Conservation (phyloP, 2,329 filamentous ascomycete species). For the Exutisphaerella laricina region DNA sequence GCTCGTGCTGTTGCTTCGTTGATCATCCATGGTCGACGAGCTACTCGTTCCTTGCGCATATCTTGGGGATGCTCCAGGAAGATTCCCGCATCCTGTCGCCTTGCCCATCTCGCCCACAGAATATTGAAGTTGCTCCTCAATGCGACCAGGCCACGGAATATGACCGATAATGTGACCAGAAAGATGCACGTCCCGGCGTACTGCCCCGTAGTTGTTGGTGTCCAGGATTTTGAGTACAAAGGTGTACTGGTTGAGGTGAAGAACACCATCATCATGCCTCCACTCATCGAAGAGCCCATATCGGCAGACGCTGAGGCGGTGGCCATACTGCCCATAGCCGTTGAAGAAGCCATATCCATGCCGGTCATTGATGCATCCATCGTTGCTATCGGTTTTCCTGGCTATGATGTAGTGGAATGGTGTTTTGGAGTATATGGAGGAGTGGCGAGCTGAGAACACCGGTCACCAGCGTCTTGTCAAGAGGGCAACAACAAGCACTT, state of each 20-base stretch:
- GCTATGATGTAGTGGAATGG: too few species aligned
- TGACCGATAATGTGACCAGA: slow-evolving; percentile 65
- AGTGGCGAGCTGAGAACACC: too few species aligned
- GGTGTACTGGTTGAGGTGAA: slow-evolving; percentile 56
- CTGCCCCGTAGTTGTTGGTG: slow-evolving; percentile 58
- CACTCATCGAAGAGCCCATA: slow-evolving; percentile 27
- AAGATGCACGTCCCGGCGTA: slow-evolving; percentile 91
- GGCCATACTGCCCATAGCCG: slow-evolving; percentile 3
- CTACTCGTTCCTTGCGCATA: slow-evolving; percentile 8
- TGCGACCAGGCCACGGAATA: slow-evolving; percentile 53
- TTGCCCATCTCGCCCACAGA: slow-evolving; percentile 13
- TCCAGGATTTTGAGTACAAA: slow-evolving; percentile 65
- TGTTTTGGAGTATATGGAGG: too few species aligned
- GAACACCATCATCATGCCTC: slow-evolving; percentile 55
- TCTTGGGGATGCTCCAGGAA: slow-evolving; percentile 10
- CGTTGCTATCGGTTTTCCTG: too few species aligned
- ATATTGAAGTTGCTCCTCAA: slow-evolving; percentile 21
- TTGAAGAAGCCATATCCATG: slow-evolving; percentile 7
- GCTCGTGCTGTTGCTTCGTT: slow-evolving; percentile 70
- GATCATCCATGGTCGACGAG: slow-evolving; percentile 65
- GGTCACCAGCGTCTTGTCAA: too few species aligned
- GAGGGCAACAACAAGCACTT: too few species aligned
- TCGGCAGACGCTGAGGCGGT: slow-evolving; percentile 7
- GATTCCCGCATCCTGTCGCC: slow-evolving; percentile 14
- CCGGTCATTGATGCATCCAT: too few species aligned